These are phyloP conservation scores for Pholiota microspora DNA, from an alignment of 768 basidiomycete species.

Conservation along the genomic window DNA sequence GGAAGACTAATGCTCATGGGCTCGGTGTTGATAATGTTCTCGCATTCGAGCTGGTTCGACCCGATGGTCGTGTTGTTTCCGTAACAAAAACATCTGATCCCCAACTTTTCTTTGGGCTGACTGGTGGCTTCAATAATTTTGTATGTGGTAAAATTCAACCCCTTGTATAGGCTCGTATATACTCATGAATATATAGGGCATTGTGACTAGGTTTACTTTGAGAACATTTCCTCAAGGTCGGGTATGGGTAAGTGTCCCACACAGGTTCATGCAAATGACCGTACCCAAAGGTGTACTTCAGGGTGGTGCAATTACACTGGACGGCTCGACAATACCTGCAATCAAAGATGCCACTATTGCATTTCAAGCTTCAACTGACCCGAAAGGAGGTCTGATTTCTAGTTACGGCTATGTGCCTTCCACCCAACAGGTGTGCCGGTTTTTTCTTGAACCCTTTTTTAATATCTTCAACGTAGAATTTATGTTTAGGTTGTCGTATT, in stretches of 20 bases:
- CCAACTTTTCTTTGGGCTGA: conserved; percentile 7
- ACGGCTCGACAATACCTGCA: background rate
- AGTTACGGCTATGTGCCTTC: background rate
- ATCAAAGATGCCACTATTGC: background rate
- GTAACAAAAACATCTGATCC: conserved; percentile 6
- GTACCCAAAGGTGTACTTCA: background rate
- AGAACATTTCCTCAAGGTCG: conserved; percentile 39
- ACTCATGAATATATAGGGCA: conserved; percentile 27
- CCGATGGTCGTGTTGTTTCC: conserved; percentile 6
- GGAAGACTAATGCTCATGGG: conserved; percentile 49
- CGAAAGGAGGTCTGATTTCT: background rate
- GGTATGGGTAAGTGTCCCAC: conserved; percentile 19
- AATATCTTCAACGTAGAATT: no score
- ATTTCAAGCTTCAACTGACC: background rate
- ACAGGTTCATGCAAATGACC: background rate
- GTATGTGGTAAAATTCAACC: background rate
- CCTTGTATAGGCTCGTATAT: background rate
- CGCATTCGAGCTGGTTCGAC: conserved; percentile 6
- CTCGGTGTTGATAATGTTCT: conserved; percentile 7
- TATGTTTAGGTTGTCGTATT: background rate
- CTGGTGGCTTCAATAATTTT: conserved; percentile 7
- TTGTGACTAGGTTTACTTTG: conserved; percentile 47
- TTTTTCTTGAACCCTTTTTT: background rate
- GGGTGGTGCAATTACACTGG: background rate
- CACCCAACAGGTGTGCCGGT: background rate